phyloP scores from a whole-genome alignment of 495 filamentous ascomycete species.

The Chlorociboria aeruginascens region DNA sequence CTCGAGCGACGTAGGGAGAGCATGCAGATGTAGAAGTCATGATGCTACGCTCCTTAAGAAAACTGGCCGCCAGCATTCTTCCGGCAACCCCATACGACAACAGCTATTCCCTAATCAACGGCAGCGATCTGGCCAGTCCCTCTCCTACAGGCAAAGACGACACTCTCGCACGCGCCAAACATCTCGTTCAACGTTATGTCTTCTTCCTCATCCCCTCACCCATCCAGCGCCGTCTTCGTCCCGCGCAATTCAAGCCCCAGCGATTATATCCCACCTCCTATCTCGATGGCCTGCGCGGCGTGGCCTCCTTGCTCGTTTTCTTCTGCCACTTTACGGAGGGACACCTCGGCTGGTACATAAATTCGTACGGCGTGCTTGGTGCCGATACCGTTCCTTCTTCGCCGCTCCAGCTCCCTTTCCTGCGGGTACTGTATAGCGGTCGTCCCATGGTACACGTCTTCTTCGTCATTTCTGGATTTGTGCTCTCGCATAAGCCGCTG shows the following conservation, averaged over 20 bases:
- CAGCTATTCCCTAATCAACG: too few species aligned
- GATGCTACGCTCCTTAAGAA: too few species aligned
- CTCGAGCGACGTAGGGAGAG: too few species aligned
- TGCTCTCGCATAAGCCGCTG: slow-evolving; percentile 52
- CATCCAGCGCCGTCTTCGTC: slow-evolving; percentile 12
- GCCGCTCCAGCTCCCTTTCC: slow-evolving; percentile 49
- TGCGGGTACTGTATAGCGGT: slow-evolving; percentile 51
- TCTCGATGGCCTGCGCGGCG: slow-evolving; percentile 42
- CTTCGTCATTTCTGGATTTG: slow-evolving; percentile 62
- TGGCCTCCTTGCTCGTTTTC: slow-evolving; percentile 42
- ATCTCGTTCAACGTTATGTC: slow-evolving; percentile 2
- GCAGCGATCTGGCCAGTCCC: too few species aligned
- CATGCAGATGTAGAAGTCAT: too few species aligned
- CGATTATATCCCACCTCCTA: slow-evolving; percentile 36
- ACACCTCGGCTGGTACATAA: slow-evolving; percentile 25
- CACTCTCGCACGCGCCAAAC: too few species aligned
- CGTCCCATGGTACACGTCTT: slow-evolving; percentile 64
- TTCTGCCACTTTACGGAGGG: slow-evolving; percentile 35
- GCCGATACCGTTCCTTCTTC: slow-evolving; percentile 29
- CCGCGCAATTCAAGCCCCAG: background rate
- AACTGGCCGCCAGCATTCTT: too few species aligned
- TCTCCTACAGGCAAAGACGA: too few species aligned
- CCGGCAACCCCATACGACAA: too few species aligned
- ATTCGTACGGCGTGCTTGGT: slow-evolving; percentile 31
- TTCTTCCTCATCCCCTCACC: slow-evolving; percentile 15